Percentiles rank a stretch among this genome's conserved stretches.
These are phyloP conservation scores for Ilyonectria robusta DNA, from an alignment of 2,329 filamentous ascomycete species.

Conservation along the genomic window DNA sequence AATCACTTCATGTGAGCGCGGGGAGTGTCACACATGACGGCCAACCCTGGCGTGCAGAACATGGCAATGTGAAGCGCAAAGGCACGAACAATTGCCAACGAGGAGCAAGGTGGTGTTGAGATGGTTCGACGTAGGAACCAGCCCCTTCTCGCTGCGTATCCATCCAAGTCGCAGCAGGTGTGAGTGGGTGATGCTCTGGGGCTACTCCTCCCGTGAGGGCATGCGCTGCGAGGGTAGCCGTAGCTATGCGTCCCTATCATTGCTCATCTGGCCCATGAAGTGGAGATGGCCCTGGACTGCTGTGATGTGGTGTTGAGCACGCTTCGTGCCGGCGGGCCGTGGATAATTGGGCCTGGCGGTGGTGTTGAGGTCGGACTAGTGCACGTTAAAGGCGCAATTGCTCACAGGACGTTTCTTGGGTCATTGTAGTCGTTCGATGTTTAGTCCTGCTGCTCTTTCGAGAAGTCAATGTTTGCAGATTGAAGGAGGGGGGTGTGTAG, in stretches of 20 bases:
- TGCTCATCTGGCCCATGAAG: not conserved
- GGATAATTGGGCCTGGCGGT: not conserved
- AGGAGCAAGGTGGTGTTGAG: not conserved
- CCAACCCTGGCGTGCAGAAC: not conserved
- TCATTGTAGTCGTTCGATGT: not conserved
- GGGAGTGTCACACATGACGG: not conserved
- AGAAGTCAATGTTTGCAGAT: not conserved
- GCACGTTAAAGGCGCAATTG: not conserved
- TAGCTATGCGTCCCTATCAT: not conserved
- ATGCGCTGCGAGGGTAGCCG: not conserved
- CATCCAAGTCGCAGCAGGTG: not conserved
- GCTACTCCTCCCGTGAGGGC: not conserved
- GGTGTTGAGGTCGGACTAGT: not conserved
- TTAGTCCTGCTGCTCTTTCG: not conserved
- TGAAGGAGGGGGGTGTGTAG: too few relatives aligned
- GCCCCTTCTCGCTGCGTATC: too few relatives aligned
- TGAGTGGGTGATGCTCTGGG: not conserved
- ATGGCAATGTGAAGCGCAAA: not conserved
- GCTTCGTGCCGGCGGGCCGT: conserved; percentile 2
- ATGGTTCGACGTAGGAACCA: not conserved
- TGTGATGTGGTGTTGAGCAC: not conserved
- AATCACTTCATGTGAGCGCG: conserved; percentile 3
- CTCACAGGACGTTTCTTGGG: not conserved
- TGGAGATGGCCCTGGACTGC: not conserved
- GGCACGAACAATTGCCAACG: not conserved